Percentiles rank a stretch among this genome's conserved stretches.
Evolutionary conservation across 2,329 filamentous ascomycete genomes (phyloP).

Genomic region (Claviceps sorghi): DNA sequence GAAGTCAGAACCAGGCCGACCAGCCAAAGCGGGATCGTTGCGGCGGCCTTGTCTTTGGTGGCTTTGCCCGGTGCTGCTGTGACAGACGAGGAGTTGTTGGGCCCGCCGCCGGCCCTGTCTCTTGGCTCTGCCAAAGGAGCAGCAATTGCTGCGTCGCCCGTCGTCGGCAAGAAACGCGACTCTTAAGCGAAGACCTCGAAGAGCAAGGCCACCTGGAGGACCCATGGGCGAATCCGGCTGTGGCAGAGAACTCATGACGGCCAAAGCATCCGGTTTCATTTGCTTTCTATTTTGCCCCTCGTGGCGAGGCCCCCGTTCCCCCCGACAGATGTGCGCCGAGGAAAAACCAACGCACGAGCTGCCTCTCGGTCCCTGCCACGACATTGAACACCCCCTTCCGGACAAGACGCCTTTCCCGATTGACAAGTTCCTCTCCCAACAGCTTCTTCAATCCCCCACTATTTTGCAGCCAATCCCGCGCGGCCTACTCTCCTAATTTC

Average conservation of each 20-base stretch:
- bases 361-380: background rate
- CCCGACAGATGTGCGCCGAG: background rate
- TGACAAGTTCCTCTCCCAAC: background rate
- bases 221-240: background rate
- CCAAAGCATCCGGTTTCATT: slow-evolving; percentile 4
- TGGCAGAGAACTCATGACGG: slow-evolving; percentile 1
- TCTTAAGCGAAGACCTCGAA: background rate
- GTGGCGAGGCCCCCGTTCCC: background rate
- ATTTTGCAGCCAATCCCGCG: background rate
- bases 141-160: background rate
- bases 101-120: background rate
- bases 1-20: background rate
- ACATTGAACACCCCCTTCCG: background rate
- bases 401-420: background rate
- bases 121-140: too few species aligned
- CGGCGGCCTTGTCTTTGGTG: background rate
- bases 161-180: background rate
- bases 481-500: background rate
- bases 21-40: background rate
- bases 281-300: background rate
- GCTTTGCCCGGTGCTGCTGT: background rate
- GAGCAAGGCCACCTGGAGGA: background rate
- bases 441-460: slow-evolving; percentile 1
- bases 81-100: background rate
- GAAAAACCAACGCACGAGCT: slow-evolving; percentile 3